These are phyloP conservation scores for Dactylella cylindrospora DNA, from an alignment of 2,329 filamentous ascomycete genomes.

Conservation along the genomic window DNA sequence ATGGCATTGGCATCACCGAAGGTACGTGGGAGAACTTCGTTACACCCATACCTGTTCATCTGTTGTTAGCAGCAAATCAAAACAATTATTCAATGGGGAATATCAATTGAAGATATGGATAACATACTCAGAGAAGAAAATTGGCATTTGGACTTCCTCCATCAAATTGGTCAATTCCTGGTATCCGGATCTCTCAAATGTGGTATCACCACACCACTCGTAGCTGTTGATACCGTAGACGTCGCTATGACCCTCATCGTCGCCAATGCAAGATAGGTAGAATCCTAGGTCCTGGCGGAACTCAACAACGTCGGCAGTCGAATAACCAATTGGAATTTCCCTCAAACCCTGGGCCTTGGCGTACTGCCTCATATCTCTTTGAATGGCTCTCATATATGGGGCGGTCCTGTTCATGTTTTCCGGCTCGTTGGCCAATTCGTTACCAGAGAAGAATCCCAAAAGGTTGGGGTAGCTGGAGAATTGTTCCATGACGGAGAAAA, in stretches of 20 bases:
- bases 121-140: constrained; percentile 75
- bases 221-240: constrained; percentile 58
- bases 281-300: constrained; percentile 49
- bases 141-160: constrained; percentile 65
- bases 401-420: constrained; percentile 58
- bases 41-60: constrained; percentile 64
- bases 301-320: constrained; percentile 68
- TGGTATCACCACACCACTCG: constrained; percentile 70
- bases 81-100: not conserved
- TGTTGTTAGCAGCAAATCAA: not conserved
- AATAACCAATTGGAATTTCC: constrained; percentile 67
- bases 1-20: constrained; percentile 75
- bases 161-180: constrained; percentile 67
- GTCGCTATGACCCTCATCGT: constrained; percentile 54
- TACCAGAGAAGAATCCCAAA: constrained; percentile 67
- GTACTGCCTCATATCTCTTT: constrained; percentile 69
- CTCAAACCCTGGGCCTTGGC: constrained; percentile 62
- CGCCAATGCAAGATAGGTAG: constrained; percentile 52
- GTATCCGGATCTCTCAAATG: constrained; percentile 65
- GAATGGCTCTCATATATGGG: constrained; percentile 60
- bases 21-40: constrained; percentile 67
- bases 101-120: not conserved
- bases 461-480: constrained; percentile 69
- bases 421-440: constrained; percentile 68
- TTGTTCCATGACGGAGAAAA: constrained; percentile 61